Evolutionary conservation across 2,329 filamentous ascomycete species (phyloP).

Genomic region (Alternaria atra): DNA sequence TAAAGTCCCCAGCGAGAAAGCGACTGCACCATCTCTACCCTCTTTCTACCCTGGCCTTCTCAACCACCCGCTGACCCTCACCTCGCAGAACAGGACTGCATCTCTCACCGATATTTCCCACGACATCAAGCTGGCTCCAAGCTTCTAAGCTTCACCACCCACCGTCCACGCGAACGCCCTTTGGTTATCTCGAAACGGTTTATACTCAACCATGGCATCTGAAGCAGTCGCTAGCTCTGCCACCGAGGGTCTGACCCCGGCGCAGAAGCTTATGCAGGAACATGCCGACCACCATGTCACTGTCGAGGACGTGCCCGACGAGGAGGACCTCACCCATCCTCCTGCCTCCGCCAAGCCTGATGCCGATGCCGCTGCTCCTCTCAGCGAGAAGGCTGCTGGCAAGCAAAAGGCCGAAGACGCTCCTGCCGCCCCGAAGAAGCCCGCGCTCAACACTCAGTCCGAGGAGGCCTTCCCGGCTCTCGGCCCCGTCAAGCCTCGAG

Average conservation of each 20-base stretch:
- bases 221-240: constrained; percentile 47
- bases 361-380: constrained; percentile 43
- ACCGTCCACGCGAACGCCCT: constrained; percentile 48
- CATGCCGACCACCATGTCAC: constrained; percentile 70
- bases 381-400: constrained; percentile 71
- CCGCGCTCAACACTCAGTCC: constrained; percentile 78
- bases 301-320: constrained; percentile 82
- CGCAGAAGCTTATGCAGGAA: constrained; percentile 71
- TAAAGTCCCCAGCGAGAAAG: neutral
- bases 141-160: constrained; percentile 35
- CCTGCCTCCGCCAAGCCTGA: constrained; percentile 57
- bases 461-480: constrained; percentile 95
- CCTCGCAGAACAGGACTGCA: neutral
- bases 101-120: neutral
- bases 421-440: constrained; percentile 42
- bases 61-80: constrained; percentile 6
- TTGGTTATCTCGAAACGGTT: constrained; percentile 51
- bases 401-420: constrained; percentile 71
- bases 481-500: constrained; percentile 72
- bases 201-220: constrained; percentile 51
- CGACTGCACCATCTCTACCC: neutral
- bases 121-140: constrained; percentile 39
- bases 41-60: neutral
- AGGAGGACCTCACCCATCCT: constrained; percentile 73
- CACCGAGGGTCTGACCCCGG: constrained; percentile 50